Evolutionary conservation across 495 filamentous ascomycete genomes (phyloP), one percentile per base, ranked within the genome.

Genomic region (Neurospora pannonica): DNA sequence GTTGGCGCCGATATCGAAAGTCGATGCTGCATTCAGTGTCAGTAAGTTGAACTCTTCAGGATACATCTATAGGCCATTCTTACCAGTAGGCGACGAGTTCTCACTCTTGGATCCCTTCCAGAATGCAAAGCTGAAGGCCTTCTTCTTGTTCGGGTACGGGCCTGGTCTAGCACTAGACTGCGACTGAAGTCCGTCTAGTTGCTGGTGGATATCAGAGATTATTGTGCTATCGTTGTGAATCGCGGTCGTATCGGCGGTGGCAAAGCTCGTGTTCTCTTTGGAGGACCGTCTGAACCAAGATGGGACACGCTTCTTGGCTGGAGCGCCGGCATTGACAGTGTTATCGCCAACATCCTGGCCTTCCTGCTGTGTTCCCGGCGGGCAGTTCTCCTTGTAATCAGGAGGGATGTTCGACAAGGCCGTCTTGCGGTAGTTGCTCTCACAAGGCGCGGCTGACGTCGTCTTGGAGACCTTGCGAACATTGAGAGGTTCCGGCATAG

Each of bases 231-330:
- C 15, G 3, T 67, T 67, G 28, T 67, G 54, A 31, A 0, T 15
- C 28, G 7, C n/a, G 15, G 75, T 77, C 31, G 28, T 73, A 31
- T 78, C 76, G 10, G 70, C 73, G 0, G 72, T 77, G 34, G 74
- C 76, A 60, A 77, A 75, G 39, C 75, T 74, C 11, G 75, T 70
- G 17, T 74, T 79, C 2, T 81, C 79, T 40, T 88, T 88, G 5
- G 86, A 86, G 37, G 84, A 81, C 3, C 89, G 87, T 70, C 86
- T 90, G 78, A 93, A 91, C 91, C 91, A 94, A 3, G 87, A 88
- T 76, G 88, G 86, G 46, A 88, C 91, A 80, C 90, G 91, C 46
- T 87, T 85, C 42, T 81, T 80, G 71, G 78, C 80, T 2, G 82
- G 76, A 28, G 73, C 48, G 40, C 67, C 42, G 21, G 37, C 70